Conservation (phyloP, 139 green algal species). For the Mesotaenium endlicherianum region DNA sequence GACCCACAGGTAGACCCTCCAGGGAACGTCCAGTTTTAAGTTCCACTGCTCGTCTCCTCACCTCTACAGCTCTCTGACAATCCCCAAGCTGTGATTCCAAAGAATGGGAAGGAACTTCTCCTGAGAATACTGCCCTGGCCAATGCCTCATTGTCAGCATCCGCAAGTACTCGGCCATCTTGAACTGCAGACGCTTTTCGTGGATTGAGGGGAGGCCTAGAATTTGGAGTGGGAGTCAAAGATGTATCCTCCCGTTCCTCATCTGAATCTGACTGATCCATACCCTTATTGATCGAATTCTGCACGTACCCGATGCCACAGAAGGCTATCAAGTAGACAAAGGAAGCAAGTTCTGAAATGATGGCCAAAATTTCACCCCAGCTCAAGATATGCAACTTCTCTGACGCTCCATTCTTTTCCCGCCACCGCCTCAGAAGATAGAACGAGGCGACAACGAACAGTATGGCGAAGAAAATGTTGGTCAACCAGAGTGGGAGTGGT, state of each 20-base stretch:
- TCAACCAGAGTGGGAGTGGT: conserved; percentile 46
- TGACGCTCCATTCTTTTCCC: conserved; percentile 28
- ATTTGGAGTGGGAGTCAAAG: not conserved
- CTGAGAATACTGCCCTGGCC: conserved; percentile 21
- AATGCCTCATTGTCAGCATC: conserved; percentile 14
- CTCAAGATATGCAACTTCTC: conserved; percentile 21
- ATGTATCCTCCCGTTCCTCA: conserved; percentile 4
- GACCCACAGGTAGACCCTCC: conserved; percentile 14
- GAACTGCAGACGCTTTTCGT: not conserved
- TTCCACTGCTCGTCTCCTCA: conserved; percentile 36
- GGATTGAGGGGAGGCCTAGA: not conserved
- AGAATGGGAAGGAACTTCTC: conserved; percentile 37
- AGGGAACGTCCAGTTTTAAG: conserved; percentile 23
- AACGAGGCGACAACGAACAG: conserved; percentile 33
- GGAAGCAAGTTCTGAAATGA: conserved; percentile 21
- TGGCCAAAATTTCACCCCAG: conserved; percentile 24
- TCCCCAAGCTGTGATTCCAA: conserved; percentile 42
- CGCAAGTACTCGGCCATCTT: not conserved
- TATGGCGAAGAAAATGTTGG: conserved; percentile 33
- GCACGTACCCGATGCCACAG: conserved; percentile 49
- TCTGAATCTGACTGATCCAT: not conserved
- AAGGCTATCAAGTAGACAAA: conserved; percentile 55
- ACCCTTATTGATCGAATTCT: not conserved
- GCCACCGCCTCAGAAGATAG: conserved; percentile 46
- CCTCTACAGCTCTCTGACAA: conserved; percentile 17